A percentile compares a stretch with the other conserved stretches of the same genome.
phyloP scores from a whole-genome alignment of 2,329 filamentous ascomycete genomes.

The Parascedosporium putredinis region DNA sequence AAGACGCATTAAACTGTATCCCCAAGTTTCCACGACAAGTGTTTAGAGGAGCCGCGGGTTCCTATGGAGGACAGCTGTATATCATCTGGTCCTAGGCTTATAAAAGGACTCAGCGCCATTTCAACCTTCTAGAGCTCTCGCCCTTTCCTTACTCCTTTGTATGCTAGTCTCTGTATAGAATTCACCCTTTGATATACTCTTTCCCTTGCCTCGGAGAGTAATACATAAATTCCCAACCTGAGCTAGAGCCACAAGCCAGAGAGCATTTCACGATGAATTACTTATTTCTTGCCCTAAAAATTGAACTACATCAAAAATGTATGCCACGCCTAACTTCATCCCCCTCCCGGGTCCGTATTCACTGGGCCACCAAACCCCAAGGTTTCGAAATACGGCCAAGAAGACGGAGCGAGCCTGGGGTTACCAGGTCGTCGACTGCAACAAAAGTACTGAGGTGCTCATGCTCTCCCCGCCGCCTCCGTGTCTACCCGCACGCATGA shows the following conservation, averaged over 20 bases:
- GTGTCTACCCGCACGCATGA: neutral
- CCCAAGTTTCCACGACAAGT: neutral
- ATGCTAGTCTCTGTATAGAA: constrained; percentile 3
- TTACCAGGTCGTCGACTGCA: neutral
- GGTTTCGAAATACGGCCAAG: too few relatives aligned
- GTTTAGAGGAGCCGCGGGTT: neutral
- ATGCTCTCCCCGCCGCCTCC: neutral
- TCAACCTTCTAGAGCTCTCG: neutral
- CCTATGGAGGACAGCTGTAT: neutral
- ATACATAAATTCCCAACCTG: too few relatives aligned
- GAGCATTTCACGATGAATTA: too few relatives aligned
- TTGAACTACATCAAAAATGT: too few relatives aligned
- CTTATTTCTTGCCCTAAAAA: too few relatives aligned
- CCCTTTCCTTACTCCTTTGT: constrained; percentile 1
- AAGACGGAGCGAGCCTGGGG: too few relatives aligned
- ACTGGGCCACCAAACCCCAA: neutral
- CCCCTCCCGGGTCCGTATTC: neutral
- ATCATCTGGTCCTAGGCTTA: neutral
- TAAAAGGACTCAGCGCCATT: neutral
- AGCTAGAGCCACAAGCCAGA: too few relatives aligned
- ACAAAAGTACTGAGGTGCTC: neutral
- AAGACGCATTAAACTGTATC: constrained; percentile 32
- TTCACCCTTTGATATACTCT: neutral
- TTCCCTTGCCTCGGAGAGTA: neutral
- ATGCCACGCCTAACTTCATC: too few relatives aligned